Base-by-base conservation (phyloP, 2,329 filamentous ascomycete genomes). In the Stagonosporopsis vannaccii region DNA sequence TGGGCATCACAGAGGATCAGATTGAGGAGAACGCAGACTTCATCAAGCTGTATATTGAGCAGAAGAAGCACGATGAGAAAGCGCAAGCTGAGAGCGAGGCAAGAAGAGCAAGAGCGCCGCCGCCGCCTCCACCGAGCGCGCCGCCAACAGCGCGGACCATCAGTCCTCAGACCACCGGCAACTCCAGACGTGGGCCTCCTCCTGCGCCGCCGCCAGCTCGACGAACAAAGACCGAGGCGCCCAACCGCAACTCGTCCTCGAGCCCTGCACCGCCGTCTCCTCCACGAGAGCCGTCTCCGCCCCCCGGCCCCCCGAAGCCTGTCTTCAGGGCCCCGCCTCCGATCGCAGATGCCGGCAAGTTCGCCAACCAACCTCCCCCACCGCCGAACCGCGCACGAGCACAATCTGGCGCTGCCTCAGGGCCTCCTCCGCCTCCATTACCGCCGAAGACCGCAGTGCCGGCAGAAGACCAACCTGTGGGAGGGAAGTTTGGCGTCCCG, bases 311-410 rank as follows among this genome's bases (percentile, higher is more conserved):
- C 9, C 84, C 87, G 20, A 84, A 88, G 47, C 86, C 86, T 8
- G 84, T 83, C 66, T 98, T 96, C 79, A 85, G 87, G 62, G 94
- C 91, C 8, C 95, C 95, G 41, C 95, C 95, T 30, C 91, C 94
- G 2, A 78, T 98, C 57, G 87, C 91, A 51, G 93, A 97, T 75
- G 95, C 95, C 55, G 95, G 95, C 33, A 96, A 91, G 76, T 95
- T 87, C 71, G 92, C 90, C 3, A 75, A 80, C 26, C 79, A 81
- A 53, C 81, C 80, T 19, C 72, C 80, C 12, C 69, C 75, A 28
- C 77, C 77, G 51, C 72, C 84, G 75, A 66, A 80, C 70, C 75
- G 82, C 69, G 74, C 78, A 56, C 73, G 82, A 63, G 83, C 84
- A 59, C 72, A 77, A 15, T 84, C 82, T 9, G 72, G 79, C 66